These are phyloP conservation scores for Boletus coccyginus DNA, from an alignment of 768 basidiomycete genomes.

Conservation along the genomic window DNA sequence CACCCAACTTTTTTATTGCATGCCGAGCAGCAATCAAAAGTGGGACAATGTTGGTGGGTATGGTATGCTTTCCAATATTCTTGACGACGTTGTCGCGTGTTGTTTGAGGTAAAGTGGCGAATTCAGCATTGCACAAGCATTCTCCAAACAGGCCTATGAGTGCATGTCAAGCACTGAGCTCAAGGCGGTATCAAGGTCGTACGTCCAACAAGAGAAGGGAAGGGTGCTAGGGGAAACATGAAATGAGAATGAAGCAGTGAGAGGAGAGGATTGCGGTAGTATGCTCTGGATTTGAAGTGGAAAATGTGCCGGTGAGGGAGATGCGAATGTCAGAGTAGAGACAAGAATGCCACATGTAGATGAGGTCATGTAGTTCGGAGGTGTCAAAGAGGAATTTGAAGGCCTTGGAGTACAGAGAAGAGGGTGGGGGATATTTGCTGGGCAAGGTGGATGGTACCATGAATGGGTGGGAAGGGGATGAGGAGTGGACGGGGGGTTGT, in stretches of 20 bases:
- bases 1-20: slow-evolving; percentile 52
- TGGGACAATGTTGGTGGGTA: slow-evolving; percentile 62
- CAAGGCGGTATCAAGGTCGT: slow-evolving; percentile 92
- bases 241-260: slow-evolving; percentile 90
- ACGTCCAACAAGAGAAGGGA: slow-evolving; percentile 86
- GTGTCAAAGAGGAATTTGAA: slow-evolving; percentile 85
- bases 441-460: slow-evolving; percentile 55
- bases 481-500: slow-evolving; percentile 42
- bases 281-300: slow-evolving; percentile 59
- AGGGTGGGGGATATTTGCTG: slow-evolving; percentile 73
- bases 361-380: slow-evolving; percentile 64
- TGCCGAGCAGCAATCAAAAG: slow-evolving; percentile 66
- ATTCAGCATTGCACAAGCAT: slow-evolving; percentile 83
- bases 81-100: slow-evolving; percentile 67
- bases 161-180: slow-evolving; percentile 68
- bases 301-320: slow-evolving; percentile 67
- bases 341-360: slow-evolving; percentile 95
- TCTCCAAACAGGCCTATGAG: slow-evolving; percentile 85
- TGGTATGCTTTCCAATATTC: slow-evolving; percentile 68
- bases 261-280: slow-evolving; percentile 85
- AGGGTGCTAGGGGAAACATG: slow-evolving; percentile 91
- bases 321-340: slow-evolving; percentile 92
- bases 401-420: slow-evolving; percentile 82
- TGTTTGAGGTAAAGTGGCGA: slow-evolving; percentile 65
- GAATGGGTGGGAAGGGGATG: slow-evolving; percentile 45